Evolutionary conservation across 1,139 yeast genomes (phyloP).

Genomic region (Yamadazyma pseudoaaseri): DNA sequence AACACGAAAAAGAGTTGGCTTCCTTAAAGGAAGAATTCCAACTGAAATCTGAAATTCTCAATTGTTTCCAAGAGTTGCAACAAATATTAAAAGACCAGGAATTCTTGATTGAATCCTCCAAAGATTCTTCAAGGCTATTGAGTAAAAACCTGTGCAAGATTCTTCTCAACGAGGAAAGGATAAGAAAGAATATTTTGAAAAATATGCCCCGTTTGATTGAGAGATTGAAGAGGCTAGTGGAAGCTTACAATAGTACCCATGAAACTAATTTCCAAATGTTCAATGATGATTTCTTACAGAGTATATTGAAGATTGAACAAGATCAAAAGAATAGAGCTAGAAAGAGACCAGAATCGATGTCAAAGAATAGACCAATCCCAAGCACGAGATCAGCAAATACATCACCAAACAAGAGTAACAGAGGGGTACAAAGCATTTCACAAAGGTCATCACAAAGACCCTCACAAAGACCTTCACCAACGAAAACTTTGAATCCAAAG

Average conservation of each 20-base stretch:
- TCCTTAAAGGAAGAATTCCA: slow-evolving; percentile 49
- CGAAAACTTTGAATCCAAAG: not conserved
- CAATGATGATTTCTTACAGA: slow-evolving; percentile 48
- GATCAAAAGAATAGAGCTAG: slow-evolving; percentile 1
- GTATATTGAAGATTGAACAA: slow-evolving; percentile 38
- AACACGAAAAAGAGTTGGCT: slow-evolving; percentile 63
- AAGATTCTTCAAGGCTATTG: slow-evolving; percentile 76
- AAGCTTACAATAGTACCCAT: slow-evolving; percentile 42
- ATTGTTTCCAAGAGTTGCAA: slow-evolving; percentile 52
- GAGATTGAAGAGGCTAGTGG: slow-evolving; percentile 48
- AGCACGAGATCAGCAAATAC: not conserved
- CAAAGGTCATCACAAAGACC: slow-evolving; percentile 1
- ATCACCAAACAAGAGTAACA: not conserved
- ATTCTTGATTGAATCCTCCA: slow-evolving; percentile 65
- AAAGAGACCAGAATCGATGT: slow-evolving; percentile 1
- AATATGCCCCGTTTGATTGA: slow-evolving; percentile 64
- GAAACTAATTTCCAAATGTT: slow-evolving; percentile 35
- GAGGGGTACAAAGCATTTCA: slow-evolving; percentile 1
- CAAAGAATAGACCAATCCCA: not conserved
- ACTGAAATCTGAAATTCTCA: slow-evolving; percentile 55
- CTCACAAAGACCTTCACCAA: slow-evolving; percentile 6
- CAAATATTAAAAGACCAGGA: slow-evolving; percentile 59
- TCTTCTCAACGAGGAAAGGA: slow-evolving; percentile 74
- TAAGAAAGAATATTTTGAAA: slow-evolving; percentile 64
- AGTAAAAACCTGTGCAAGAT: slow-evolving; percentile 79